Evolutionary conservation across 2,329 filamentous ascomycete species (phyloP), one percentile per base, ranked within the genome.

Genomic region (Erysiphe pulchra): DNA sequence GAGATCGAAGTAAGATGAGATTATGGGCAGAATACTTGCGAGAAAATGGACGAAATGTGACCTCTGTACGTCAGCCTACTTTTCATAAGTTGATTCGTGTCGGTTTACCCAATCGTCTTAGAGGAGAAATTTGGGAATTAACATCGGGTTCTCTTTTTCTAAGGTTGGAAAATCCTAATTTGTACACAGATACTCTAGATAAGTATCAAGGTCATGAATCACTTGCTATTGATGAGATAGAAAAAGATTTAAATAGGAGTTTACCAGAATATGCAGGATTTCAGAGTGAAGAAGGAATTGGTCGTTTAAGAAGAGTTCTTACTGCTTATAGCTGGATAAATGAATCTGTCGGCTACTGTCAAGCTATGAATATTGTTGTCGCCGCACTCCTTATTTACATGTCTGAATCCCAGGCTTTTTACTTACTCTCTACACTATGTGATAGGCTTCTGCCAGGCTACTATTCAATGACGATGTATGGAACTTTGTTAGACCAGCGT

Each of bases 301-400:
- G 78, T 40, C 73, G 90, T 17, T 67, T 98, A 50, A 77, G 90
- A 48, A 73, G 87, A 47, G 90, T 98, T 34, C 68, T 98, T 46
- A 95, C 87, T 1, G 90, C 90, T 4, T 98, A 98, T 65, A 94
- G 86, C 63, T 98, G 90, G 90, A 82, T 79, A 43, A 90, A 98
- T 56, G 73, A 82, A 45, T 85, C 94, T 52, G 86, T 98, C 46
- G 90, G 90, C 52, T 98, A 98, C 62, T 98, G 90, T 61, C 90
- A 98, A 63, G 90, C 90, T 50, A 98, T 98, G 90, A 98, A 98
- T 61, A 98, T 98, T 54, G 90, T 98, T 32, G 87, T 94, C 46
- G 90, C 90, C 16, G 90, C 90, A n/a, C 66, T 98, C 47, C 70
- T 98, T 54, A 98, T 98, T 67, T 95, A 95, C 66, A 92, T 92